Evolutionary conservation across 2,329 filamentous ascomycete species (phyloP).

Genomic region (Davidsoniella neocaledoniae): DNA sequence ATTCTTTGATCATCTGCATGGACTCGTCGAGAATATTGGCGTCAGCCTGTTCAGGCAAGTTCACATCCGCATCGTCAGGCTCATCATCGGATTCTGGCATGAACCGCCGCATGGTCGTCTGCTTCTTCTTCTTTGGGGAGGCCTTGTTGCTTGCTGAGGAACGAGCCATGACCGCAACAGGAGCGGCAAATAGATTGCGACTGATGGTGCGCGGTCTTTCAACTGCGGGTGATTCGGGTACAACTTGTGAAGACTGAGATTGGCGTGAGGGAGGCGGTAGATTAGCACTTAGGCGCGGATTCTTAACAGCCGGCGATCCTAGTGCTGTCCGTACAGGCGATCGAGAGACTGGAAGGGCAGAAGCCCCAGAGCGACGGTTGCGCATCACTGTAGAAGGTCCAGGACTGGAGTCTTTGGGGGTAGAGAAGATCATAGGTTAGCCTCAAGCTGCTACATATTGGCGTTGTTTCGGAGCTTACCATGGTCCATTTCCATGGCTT

Average conservation of each 20-base stretch:
- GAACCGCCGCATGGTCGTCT: neutral
- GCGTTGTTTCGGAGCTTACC: conserved; percentile 14
- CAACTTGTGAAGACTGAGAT: neutral
- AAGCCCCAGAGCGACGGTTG: conserved; percentile 31
- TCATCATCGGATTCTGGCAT: conserved; percentile 15
- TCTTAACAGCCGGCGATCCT: conserved; percentile 43
- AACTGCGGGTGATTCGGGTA: neutral
- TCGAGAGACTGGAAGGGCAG: conserved; percentile 29
- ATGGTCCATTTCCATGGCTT: conserved; percentile 34
- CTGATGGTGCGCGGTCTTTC: conserved; percentile 24
- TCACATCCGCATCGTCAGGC: conserved; percentile 15
- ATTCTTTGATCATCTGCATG: conserved; percentile 23
- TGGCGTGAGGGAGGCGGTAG: conserved; percentile 24
- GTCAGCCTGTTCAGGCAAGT: conserved; percentile 13
- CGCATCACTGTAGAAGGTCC: conserved; percentile 36
- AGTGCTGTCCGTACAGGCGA: conserved; percentile 50
- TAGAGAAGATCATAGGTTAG: conserved; percentile 13
- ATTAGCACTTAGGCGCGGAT: conserved; percentile 35
- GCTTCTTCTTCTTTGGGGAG: neutral
- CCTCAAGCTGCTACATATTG: conserved; percentile 22
- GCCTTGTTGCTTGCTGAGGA: conserved; percentile 13
- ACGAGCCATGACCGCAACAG: conserved; percentile 14
- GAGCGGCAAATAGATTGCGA: conserved; percentile 36
- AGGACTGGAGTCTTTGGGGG: conserved; percentile 30
- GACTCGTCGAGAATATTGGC: conserved; percentile 25